Evolutionary conservation across 1,284 basidiomycete genomes (phyloP), one percentile per base, ranked within the genome.

Genomic region (Lentinula novae-zelandiae): DNA sequence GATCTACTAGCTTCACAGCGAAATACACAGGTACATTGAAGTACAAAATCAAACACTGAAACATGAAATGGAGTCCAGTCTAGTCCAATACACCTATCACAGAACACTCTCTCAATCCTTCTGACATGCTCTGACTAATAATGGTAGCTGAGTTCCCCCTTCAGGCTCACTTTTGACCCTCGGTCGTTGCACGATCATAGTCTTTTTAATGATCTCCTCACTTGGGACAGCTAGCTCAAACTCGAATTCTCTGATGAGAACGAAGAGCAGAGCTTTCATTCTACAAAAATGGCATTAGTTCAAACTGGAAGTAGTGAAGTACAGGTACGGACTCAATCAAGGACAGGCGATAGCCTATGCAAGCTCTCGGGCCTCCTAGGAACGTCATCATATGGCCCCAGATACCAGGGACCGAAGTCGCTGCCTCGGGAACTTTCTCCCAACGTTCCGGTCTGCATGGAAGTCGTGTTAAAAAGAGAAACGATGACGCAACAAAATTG

Each of bases 251-350:
- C 84, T 75, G 7, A 87, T 68, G 38, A 89, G 74, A 0, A 82
- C 78, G 67, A 85, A 89, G 6, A 88, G 63, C 2, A 87, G 73
- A 0, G 78, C 78, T 63, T 82, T 83, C 72, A 78, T 80, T 67
- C 81, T 83, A 57, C 27, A 20, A 15, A 44, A 55, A 1, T 7
- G 13, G 33, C 13, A 22, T 53, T 50, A 8, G 42, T 22, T 40
- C 22, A 3, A 15, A 31, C 10, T n/a, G 50, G 27, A 22, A 51
- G 12, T 17, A 57, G 13, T 5, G n/a, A 50, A 20, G 22, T 33
- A 27, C n/a, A 42, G 22, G 20, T n/a, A 17, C 67, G 49, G 50
- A 71, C 70, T 82, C 79, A 5, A 73, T 71, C 12, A 82, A 57
- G 3, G 79, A 75, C 61, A 82, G 79, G 15, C 76, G 71, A 66